These are phyloP conservation scores for Blepharisma undulans DNA, from an alignment of 169 alveolate species.

Conservation along the genomic window DNA sequence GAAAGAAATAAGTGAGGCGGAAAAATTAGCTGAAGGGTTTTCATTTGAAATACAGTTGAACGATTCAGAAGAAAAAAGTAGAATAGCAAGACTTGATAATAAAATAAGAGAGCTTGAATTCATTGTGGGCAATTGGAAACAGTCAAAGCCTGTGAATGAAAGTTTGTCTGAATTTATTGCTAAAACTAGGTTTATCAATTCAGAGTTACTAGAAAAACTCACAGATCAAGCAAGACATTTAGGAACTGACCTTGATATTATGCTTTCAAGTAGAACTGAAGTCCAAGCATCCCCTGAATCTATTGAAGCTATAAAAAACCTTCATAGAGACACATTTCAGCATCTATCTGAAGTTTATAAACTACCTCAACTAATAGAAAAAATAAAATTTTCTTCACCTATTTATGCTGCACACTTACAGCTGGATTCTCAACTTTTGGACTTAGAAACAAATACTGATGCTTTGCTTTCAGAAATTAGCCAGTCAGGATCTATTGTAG, in stretches of 20 bases:
- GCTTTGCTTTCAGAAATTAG: not conserved
- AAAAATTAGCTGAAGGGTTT: not conserved
- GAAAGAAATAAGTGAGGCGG: not conserved
- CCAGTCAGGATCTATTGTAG: not conserved
- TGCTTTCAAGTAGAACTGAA: not conserved
- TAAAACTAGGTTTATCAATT: not conserved
- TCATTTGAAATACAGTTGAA: not conserved
- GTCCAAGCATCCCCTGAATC: not conserved
- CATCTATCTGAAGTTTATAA: not conserved
- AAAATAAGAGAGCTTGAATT: conserved; percentile 17
- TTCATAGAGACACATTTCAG: not conserved
- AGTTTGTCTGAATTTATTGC: not conserved
- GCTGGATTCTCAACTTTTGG: not conserved
- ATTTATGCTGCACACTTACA: not conserved
- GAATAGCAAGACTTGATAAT: conserved; percentile 19
- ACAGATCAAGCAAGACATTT: conserved; percentile 24
- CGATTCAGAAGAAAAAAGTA: not conserved
- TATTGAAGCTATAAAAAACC: not conserved
- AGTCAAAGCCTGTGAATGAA: not conserved
- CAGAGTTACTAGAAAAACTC: not conserved
- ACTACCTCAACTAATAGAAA: not conserved
- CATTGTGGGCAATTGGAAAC: conserved; percentile 1
- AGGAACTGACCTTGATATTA: conserved; percentile 27
- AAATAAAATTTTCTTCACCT: not conserved
- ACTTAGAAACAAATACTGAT: not conserved